Evolutionary conservation across 208 protist genomes (phyloP), one percentile per base, ranked within the genome.

Genomic region (Polymyxa betae): DNA sequence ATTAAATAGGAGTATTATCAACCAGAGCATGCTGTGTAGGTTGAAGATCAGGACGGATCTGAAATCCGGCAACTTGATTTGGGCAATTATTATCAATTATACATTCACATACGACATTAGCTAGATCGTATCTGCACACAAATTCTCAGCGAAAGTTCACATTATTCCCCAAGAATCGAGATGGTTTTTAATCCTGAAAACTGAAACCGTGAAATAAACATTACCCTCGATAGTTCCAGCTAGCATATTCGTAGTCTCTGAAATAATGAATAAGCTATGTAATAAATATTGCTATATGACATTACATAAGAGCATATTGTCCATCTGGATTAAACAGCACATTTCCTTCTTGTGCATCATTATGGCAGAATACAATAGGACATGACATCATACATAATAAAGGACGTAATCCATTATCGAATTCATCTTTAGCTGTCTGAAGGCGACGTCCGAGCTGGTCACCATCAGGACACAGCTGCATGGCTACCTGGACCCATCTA

Each of bases 331-430:
- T 45, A 38, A 5, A 20, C 10, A 82, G n/a, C 5, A 82, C 72
- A 43, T 82, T 82, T 35, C 72, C 72, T 35, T 82, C 72, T 43
- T 82, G 72, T 5, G 35, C 72, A 82, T 82, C 72, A 43, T 82
- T 82, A 82, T 82, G 72, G 72, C 72, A 82, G 35, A 82, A 82
- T 35, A 82, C 72, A 43, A 82, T 43, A n/a, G 72, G 72, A 5
- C 16, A 82, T 20, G 5, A 5, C 16, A 43, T 5, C 16, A 82
- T 82, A 5, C 5, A 43, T n/a, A 82, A 82, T 5, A 82, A n/a
- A 20, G 72, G 72, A 12, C 72, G n/a, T 5, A 82, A 12, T 35
- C 10, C 35, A 5, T 43, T 35, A 35, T 82, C 72, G 72, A 82
- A 82, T 20, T 82, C 72, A 20, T 5, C 5, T n/a, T 82, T 82